Evolutionary conservation across 495 filamentous ascomycete species (phyloP), one percentile per base, ranked within the genome.

Genomic region (Neurospora tetraspora): DNA sequence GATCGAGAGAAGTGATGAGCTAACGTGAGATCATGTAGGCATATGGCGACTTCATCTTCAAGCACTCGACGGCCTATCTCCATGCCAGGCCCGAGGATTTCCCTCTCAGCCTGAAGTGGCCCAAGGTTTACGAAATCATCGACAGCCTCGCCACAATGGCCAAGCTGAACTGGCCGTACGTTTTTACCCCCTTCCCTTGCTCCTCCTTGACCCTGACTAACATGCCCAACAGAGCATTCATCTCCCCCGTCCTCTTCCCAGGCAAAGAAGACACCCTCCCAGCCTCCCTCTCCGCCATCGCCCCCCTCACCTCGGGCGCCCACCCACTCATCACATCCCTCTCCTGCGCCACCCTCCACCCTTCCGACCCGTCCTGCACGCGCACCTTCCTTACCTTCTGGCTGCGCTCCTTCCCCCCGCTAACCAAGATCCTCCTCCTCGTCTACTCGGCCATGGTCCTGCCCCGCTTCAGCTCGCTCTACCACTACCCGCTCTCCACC

Each of bases 311-410:
- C 39, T 88, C 91, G 1, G 88, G 91, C 39, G 94, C 95, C 2
- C 94, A 97, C 77, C 94, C 95, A 9, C 87, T 91, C 36, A 94
- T 96, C 78, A 88, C 86, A 4, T 89, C 86, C 61, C 88, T 98
- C 39, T 93, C 93, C 70, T 99, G 96, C 82, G 96, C 96, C 3
- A 85, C 95, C 23, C 88, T 98, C n/a, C 96, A 99, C 80, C 95
- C 96, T 0, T 82, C 86, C 27, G 91, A 94, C 74, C 94, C 96
- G 4, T 94, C 90, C 73, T 99, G 96, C 83, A 85, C 89, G 36
- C 91, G 91, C 20, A 95, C 93, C 3, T 95, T 94, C 83, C 78
- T 97, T 45, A 91, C 91, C 70, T 93, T 94, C 80, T 91, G 92
- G 84, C 86, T 97, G 43, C 89, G 87, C 43, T 90, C 92, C 42